Evolutionary conservation across 2,329 filamentous ascomycete genomes (phyloP).

Genomic region (Claviceps sorghi): DNA sequence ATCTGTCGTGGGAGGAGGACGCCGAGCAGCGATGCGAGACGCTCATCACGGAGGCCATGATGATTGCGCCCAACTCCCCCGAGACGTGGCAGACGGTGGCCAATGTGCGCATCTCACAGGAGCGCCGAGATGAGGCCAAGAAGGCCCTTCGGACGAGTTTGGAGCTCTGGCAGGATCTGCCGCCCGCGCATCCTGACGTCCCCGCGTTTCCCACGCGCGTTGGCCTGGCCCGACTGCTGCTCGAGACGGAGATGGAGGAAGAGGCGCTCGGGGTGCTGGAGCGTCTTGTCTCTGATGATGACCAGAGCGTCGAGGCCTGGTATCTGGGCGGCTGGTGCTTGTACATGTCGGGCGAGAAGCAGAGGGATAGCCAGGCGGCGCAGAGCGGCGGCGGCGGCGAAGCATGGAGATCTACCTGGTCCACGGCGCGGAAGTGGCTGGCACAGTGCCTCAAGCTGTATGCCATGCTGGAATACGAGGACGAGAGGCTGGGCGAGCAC

Average conservation of each 20-base stretch:
- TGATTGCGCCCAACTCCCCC: constrained; percentile 65
- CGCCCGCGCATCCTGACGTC: constrained; percentile 54
- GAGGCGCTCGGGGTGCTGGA: constrained; percentile 78
- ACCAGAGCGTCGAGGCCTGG: constrained; percentile 89
- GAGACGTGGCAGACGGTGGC: constrained; percentile 94
- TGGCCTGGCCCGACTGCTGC: constrained; percentile 67
- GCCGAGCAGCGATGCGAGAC: constrained; percentile 79
- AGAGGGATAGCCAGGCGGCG: constrained; percentile 24
- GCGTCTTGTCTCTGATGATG: constrained; percentile 72
- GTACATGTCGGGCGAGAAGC: constrained; percentile 61
- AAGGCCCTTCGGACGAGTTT: constrained; percentile 67
- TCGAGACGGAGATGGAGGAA: constrained; percentile 78
- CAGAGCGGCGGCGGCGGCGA: constrained; percentile 18
- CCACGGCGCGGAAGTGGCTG: constrained; percentile 69
- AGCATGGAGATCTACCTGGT: constrained; percentile 48
- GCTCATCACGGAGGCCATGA: constrained; percentile 77
- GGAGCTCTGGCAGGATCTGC: constrained; percentile 67
- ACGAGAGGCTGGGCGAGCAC: constrained; percentile 62
- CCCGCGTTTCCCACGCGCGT: constrained; percentile 81
- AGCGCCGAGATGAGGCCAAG: constrained; percentile 61
- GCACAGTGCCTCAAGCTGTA: constrained; percentile 71
- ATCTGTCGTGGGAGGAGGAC: constrained; percentile 82
- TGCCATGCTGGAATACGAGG: constrained; percentile 66
- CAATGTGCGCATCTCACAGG: constrained; percentile 83
- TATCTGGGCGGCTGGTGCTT: constrained; percentile 93